Base-by-base conservation (phyloP, 2,329 filamentous ascomycete genomes). In the Cryphonectria carpinicola region DNA sequence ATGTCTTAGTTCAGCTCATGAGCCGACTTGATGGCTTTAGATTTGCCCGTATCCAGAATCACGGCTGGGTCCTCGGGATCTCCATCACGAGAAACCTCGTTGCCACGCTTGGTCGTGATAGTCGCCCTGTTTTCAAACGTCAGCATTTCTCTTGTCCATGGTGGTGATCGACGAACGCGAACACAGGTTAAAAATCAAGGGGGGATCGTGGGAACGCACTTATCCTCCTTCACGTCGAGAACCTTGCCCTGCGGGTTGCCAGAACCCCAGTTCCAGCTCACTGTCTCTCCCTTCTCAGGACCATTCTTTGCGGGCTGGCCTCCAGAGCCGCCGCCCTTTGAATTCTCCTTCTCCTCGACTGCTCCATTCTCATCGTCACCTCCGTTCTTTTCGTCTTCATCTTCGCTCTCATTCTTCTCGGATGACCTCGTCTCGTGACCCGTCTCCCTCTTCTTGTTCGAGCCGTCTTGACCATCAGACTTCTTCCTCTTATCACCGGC, bases 261-360 rank as follows among this genome's bases (percentile, higher is more conserved):
- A 25, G 76, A 76, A 17, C 82, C 82, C 83, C 83, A 84, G 37
- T 83, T 83, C 83, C 83, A 84, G 73, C 81, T 84, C 10, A 84
- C 83, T 0, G 78, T 84, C 10, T 84, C 82, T 1, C 82, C 83
- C 46, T 73, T 73, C 8, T 69, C 56, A 4, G 71, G 74, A 8
- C 63, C 71, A 6, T 70, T 69, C 32, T 71, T 63, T 17, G 67
- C 43, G 68, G 75, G 52, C 25, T 73, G 70, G 22, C 74, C 73
- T 0, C 71, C 65, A 2, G 61, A 54, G 8, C 35, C n/a, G 22
- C 58, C 32, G 58, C 25, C 56, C 13, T 69, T 73, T 0, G 71
- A 69, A 0, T 73, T 68, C 1, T 74, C 68, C 0, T 73, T 67
- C 1, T 67, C 46, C 14, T 68, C 73, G 0, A 69, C 71, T 6